These are phyloP conservation scores for Naganishia cerealis DNA, from an alignment of 1,284 basidiomycete species.

Conservation along the genomic window DNA sequence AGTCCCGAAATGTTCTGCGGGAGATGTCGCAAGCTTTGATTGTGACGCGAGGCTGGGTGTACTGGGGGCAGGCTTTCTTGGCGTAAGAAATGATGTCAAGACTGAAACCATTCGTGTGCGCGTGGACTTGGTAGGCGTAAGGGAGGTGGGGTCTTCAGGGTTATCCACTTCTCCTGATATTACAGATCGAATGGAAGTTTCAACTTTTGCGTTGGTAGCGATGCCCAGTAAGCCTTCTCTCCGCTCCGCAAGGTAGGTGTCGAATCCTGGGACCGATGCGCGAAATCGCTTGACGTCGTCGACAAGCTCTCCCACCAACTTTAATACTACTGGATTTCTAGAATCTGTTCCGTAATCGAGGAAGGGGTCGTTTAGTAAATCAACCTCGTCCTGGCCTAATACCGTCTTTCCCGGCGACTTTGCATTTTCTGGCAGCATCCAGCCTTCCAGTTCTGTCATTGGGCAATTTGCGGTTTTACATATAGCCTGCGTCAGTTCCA, in stretches of 20 bases:
- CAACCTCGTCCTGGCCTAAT: neutral
- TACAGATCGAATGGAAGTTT: neutral
- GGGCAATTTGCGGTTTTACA: neutral
- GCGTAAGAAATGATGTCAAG: constrained; percentile 74
- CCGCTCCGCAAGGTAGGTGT: constrained; percentile 78
- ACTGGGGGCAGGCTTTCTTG: constrained; percentile 59
- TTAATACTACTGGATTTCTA: constrained; percentile 63
- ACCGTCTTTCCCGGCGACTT: neutral
- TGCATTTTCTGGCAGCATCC: neutral
- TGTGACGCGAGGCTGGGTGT: constrained; percentile 21
- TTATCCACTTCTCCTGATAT: no score
- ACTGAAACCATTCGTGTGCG: constrained; percentile 43
- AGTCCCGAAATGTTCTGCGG: constrained; percentile 9
- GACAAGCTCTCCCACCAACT: constrained; percentile 73
- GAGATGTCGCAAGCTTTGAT: constrained; percentile 24
- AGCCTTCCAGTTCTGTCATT: neutral
- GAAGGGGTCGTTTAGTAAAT: constrained; percentile 29
- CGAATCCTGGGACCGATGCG: constrained; percentile 64
- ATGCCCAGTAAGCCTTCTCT: constrained; percentile 71
- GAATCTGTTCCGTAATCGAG: constrained; percentile 48
- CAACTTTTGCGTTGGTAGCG: constrained; percentile 66
- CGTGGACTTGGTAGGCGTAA: constrained; percentile 32
- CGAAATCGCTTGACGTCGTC: constrained; percentile 54
- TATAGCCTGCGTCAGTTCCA: neutral
- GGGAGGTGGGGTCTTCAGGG: constrained; percentile 16